Percentiles rank a stretch among this genome's conserved stretches.
These are phyloP conservation scores for Stachybotrys chlorohalonatus DNA, from an alignment of 2,329 filamentous ascomycete species.

Conservation along the genomic window DNA sequence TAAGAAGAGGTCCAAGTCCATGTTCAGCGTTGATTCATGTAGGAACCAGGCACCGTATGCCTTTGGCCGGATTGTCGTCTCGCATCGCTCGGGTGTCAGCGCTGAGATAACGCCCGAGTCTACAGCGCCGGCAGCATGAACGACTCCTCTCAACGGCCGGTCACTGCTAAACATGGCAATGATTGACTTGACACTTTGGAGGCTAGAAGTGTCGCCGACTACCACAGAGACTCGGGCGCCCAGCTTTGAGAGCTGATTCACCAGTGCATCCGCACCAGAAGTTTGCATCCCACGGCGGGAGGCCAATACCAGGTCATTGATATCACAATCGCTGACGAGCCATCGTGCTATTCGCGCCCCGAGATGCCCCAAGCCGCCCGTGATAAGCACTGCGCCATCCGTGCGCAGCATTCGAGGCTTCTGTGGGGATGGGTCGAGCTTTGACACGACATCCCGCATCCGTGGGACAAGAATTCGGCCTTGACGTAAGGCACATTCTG, in stretches of 20 bases:
- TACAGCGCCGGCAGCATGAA: slow-evolving; percentile 7
- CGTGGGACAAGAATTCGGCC: slow-evolving; percentile 6
- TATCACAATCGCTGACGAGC: slow-evolving; percentile 3
- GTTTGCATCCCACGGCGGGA: slow-evolving; percentile 5
- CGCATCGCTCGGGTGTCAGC: slow-evolving; percentile 23
- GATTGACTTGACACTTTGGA: slow-evolving; percentile 2
- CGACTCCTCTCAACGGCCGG: slow-evolving; percentile 5
- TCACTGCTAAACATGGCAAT: slow-evolving; percentile 3
- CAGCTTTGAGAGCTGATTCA: slow-evolving; percentile 4
- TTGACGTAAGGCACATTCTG: slow-evolving; percentile 6
- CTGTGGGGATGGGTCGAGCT: neutral
- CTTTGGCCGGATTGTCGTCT: slow-evolving; percentile 16
- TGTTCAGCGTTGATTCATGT: slow-evolving; percentile 11
- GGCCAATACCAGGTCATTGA: slow-evolving; percentile 6
- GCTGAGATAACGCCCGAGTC: slow-evolving; percentile 8
- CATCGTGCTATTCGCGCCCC: slow-evolving; percentile 6
- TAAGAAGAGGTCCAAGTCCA: slow-evolving; percentile 24
- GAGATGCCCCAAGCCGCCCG: slow-evolving; percentile 7
- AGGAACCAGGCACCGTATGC: slow-evolving; percentile 22
- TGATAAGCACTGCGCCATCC: slow-evolving; percentile 8
- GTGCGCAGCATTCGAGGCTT: slow-evolving; percentile 1
- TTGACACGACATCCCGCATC: slow-evolving; percentile 1
- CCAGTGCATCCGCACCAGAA: slow-evolving; percentile 2
- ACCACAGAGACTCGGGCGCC: slow-evolving; percentile 6
- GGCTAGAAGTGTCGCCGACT: slow-evolving; percentile 4